These are phyloP conservation scores for Pichia sp. DNA, from an alignment of 1,139 yeast genomes.

Conservation along the genomic window DNA sequence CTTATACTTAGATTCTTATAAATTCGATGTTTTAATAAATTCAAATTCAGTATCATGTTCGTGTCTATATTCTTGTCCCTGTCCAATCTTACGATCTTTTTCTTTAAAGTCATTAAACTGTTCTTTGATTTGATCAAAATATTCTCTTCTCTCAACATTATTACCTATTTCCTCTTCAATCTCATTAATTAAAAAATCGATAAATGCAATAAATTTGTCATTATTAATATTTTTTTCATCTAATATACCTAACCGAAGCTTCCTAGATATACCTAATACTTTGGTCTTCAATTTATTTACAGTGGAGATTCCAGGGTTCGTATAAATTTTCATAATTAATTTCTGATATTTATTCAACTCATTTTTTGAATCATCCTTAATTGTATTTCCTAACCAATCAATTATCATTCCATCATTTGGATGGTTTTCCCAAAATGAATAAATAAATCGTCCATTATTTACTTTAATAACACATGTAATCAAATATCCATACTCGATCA, in stretches of 20 bases:
- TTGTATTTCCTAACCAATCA: slow-evolving; percentile 13
- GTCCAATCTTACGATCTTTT: too few species aligned
- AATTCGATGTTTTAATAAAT: too few species aligned
- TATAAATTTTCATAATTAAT: slow-evolving; percentile 13
- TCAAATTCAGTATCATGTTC: too few species aligned
- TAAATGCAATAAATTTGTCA: slow-evolving; percentile 14
- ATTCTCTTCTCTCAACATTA: slow-evolving; percentile 8
- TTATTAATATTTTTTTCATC: slow-evolving; percentile 5
- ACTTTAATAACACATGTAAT: slow-evolving; percentile 14
- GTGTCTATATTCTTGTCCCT: too few species aligned
- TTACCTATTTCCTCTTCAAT: slow-evolving; percentile 9
- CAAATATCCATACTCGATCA: slow-evolving; percentile 15
- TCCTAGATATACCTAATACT: slow-evolving; percentile 15
- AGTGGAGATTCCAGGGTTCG: slow-evolving; percentile 15
- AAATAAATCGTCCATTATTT: slow-evolving; percentile 15
- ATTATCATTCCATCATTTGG: slow-evolving; percentile 15
- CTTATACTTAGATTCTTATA: too few species aligned
- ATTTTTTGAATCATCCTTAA: background rate
- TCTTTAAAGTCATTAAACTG: background rate
- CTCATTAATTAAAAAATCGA: slow-evolving; percentile 18
- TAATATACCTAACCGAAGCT: slow-evolving; percentile 8
- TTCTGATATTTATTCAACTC: slow-evolving; percentile 10
- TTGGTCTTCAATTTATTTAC: slow-evolving; percentile 3
- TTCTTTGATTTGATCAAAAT: slow-evolving; percentile 1
- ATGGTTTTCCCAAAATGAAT: slow-evolving; percentile 24